Evolutionary conservation across 169 alveolate genomes (phyloP), one percentile per base, ranked within the genome.

Genomic region (Amoebophrya sp.): DNA sequence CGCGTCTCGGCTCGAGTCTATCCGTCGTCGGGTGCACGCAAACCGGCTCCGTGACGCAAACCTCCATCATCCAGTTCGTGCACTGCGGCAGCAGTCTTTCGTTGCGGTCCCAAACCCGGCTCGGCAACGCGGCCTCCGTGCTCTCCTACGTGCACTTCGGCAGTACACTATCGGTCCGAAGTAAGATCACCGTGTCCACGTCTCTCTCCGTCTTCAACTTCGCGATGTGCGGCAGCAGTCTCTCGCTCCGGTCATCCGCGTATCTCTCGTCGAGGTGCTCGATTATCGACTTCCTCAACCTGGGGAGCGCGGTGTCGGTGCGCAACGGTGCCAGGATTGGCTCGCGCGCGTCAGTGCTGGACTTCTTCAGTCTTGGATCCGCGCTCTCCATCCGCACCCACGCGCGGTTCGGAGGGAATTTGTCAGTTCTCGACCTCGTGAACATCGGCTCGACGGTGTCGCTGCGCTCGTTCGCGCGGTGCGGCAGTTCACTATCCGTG

Each of bases 71-170:
- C 20, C 29, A 42, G 29, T 38, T 13, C 39, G 5, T 88, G 40
- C 48, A 42, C 40, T n/a, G 31, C 40, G 90, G 90, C 45, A 88
- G 90, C 90, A n/a, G 50, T 34, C 67, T 88, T 23, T 40, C 69
- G 10, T 48, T 39, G 0, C 67, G 41, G 15, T n/a, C 58, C 39
- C 41, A 39, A 10, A 38, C 48, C n/a, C 90, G 90, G 38, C 0
- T 88, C 29, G 90, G 90, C 50, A 16, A 18, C 67, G 23, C 45
- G 45, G 4, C 40, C 23, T 38, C 58, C 43, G 45, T 88, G 39
- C 90, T 48, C 29, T 40, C 90, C 26, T 23, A 26, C 45, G 58
- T 34, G 13, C 7, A 58, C 40, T 38, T 88, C 40, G 90, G 90
- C 18, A n/a, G 45, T 42, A 2, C 90, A 5, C 90, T 88, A 10